Evolutionary conservation across 108 stramenopile species (phyloP).

Genomic region (Aurantiochytrium sp.): DNA sequence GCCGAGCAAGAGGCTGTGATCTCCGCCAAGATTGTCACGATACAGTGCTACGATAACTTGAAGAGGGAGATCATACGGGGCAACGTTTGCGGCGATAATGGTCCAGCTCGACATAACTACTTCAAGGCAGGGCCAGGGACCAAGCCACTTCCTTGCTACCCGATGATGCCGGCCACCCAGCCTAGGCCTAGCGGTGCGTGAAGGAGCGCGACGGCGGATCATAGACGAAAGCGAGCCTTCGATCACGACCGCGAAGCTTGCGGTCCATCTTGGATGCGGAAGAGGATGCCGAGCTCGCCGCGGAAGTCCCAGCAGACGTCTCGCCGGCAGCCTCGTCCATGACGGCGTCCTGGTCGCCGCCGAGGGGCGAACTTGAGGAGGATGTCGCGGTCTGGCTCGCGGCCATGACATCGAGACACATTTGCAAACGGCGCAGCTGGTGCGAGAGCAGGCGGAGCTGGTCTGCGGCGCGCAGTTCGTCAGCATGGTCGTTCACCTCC

Average conservation of each 20-base stretch:
- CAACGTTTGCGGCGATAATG: no score
- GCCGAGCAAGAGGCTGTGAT: no score
- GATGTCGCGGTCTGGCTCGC: no score
- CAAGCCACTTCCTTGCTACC: no score
- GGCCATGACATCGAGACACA: conserved; percentile 12
- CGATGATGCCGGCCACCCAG: no score
- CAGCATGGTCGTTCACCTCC: conserved; percentile 8
- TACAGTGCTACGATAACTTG: no score
- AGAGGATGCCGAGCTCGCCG: background rate
- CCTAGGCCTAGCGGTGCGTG: conserved; percentile 2
- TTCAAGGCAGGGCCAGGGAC: no score
- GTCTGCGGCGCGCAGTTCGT: conserved; percentile 16
- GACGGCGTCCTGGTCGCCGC: background rate
- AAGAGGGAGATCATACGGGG: no score
- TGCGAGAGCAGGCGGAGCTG: background rate
- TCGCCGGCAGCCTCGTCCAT: background rate
- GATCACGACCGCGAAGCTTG: conserved; percentile 7
- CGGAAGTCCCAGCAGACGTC: background rate
- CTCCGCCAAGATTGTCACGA: no score
- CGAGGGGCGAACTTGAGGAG: no score
- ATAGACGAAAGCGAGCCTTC: background rate
- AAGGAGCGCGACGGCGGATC: background rate
- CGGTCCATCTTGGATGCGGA: background rate
- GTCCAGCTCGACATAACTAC: no score
- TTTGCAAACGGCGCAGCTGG: conserved; percentile 6